phyloP scores from a whole-genome alignment of 257 asterid genomes.

The Verbascum thapsus region DNA sequence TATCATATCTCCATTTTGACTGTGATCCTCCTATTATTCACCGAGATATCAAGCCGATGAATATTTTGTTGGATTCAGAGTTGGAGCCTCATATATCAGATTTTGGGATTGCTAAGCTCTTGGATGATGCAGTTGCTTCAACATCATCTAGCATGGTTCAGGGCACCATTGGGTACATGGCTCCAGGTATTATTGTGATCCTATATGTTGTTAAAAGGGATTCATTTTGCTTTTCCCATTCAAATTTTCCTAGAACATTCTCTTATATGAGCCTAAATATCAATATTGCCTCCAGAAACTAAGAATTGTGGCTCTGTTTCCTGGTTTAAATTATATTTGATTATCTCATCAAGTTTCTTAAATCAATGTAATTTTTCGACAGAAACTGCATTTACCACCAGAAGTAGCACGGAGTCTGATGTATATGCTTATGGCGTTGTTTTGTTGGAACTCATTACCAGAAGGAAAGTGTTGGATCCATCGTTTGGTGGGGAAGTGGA shows the following conservation, averaged over 20 bases:
- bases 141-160: slow-evolving; percentile 43
- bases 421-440: slow-evolving; percentile 81
- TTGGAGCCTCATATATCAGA: slow-evolving; percentile 84
- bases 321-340: too few relatives aligned
- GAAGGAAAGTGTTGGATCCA: slow-evolving; percentile 61
- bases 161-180: slow-evolving; percentile 81
- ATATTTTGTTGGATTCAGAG: slow-evolving; percentile 71
- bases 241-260: too few relatives aligned
- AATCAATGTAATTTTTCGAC: slow-evolving; percentile 26
- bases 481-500: slow-evolving; percentile 47
- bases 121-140: slow-evolving; percentile 60
- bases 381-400: slow-evolving; percentile 69
- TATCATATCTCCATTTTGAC: slow-evolving; percentile 81
- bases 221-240: too few relatives aligned
- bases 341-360: too few relatives aligned
- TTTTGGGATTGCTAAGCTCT: slow-evolving; percentile 82
- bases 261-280: too few relatives aligned
- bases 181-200: slow-evolving; percentile 60
- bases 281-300: too few relatives aligned
- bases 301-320: too few relatives aligned
- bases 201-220: slow-evolving; percentile 6
- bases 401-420: slow-evolving; percentile 64
- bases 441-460: slow-evolving; percentile 62
- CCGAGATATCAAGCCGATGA: slow-evolving; percentile 76
- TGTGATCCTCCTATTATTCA: slow-evolving; percentile 79